Evolutionary conservation across 306 rosid species (phyloP).

Genomic region (Hippophae tibetana): DNA sequence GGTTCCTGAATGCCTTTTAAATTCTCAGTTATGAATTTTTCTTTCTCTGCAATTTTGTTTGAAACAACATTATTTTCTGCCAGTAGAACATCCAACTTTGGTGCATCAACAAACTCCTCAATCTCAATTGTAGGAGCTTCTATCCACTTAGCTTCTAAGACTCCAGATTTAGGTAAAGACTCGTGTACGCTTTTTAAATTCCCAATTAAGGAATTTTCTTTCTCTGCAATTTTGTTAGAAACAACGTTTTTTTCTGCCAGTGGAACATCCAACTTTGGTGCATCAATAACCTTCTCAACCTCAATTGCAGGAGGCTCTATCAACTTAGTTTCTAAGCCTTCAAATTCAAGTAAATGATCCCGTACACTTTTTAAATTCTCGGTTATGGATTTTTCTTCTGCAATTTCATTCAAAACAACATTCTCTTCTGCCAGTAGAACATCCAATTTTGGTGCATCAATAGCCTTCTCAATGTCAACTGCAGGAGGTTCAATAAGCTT

Average conservation of each 20-base stretch:
- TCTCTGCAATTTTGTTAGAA: slow-evolving; percentile 8
- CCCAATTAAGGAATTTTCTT: slow-evolving; percentile 15
- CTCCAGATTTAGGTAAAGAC: neutral
- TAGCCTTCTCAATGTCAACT: neutral
- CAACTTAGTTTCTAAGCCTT: neutral
- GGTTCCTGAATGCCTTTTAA: neutral
- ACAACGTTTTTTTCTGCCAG: neutral
- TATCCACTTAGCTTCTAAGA: neutral
- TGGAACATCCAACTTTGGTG: slow-evolving; percentile 19
- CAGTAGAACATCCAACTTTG: slow-evolving; percentile 16
- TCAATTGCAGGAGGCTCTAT: slow-evolving; percentile 7
- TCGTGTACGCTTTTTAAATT: no score
- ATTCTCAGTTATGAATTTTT: slow-evolving; percentile 11
- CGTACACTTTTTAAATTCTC: neutral
- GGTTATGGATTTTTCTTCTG: neutral
- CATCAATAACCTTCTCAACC: slow-evolving; percentile 20
- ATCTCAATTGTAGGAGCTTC: neutral
- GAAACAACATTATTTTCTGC: neutral
- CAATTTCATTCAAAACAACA: neutral
- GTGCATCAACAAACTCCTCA: slow-evolving; percentile 23
- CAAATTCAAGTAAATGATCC: neutral
- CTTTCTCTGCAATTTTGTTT: slow-evolving; percentile 13
- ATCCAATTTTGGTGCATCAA: neutral
- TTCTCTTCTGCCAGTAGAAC: neutral
- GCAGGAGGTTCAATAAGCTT: neutral